Conservation (phyloP, 2,329 filamentous ascomycete genomes). For the Pyricularia pennisetigena region DNA sequence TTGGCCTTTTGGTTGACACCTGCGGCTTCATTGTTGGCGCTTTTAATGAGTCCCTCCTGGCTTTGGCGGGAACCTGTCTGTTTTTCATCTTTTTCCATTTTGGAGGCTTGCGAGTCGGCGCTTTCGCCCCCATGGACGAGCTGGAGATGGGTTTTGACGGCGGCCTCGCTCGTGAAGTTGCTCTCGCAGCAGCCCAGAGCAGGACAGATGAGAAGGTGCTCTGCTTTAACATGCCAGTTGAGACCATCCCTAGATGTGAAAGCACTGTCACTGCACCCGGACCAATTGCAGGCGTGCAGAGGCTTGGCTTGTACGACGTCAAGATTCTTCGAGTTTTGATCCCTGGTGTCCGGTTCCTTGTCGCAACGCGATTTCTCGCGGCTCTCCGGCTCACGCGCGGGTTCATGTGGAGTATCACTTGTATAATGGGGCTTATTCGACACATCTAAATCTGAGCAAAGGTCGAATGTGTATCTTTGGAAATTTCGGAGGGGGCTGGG, state of each 20-base stretch:
- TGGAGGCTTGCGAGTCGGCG: neutral
- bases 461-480: neutral
- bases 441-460: neutral
- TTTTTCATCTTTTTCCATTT: neutral
- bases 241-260: conserved; percentile 28
- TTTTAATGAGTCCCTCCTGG: neutral
- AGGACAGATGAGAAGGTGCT: conserved; percentile 32
- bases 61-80: neutral
- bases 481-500: neutral
- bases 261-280: conserved; percentile 21
- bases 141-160: conserved; percentile 26
- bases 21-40: neutral
- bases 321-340: neutral
- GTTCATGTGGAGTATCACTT: neutral
- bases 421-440: neutral
- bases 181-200: conserved; percentile 25
- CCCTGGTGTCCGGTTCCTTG: neutral
- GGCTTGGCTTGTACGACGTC: conserved; percentile 16
- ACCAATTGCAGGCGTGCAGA: conserved; percentile 29
- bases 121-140: conserved; percentile 19
- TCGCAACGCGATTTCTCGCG: neutral
- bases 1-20: neutral
- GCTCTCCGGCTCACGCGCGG: neutral
- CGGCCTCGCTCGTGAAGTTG: conserved; percentile 21
- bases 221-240: conserved; percentile 31